A percentile compares a stretch with the other conserved stretches of the same genome.
phyloP scores from a whole-genome alignment of 164 flowering plant genomes.

The Magnolia changhungtana region DNA sequence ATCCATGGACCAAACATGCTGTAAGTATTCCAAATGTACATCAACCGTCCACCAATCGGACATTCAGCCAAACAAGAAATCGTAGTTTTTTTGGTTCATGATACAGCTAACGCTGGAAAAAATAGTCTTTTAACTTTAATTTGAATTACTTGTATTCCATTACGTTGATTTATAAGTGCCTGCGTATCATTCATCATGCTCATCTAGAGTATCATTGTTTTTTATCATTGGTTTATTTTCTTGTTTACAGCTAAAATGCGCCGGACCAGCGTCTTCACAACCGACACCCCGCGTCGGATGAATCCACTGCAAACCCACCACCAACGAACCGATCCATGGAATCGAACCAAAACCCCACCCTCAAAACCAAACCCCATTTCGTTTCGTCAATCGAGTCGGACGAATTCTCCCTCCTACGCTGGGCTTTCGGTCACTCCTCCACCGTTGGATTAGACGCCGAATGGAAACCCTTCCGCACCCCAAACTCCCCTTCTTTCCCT shows the following conservation, averaged over 20 bases:
- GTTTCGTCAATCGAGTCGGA: constrained; percentile 59
- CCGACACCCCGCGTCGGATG: not conserved
- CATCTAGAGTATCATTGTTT: too few species aligned
- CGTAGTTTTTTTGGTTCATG: too few species aligned
- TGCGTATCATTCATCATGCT: too few species aligned
- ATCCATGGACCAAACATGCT: too few species aligned
- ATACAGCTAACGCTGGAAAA: too few species aligned
- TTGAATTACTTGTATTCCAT: too few species aligned
- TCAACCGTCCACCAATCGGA: too few species aligned
- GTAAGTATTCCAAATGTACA: too few species aligned
- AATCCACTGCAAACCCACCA: not conserved
- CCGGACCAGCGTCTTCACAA: not conserved
- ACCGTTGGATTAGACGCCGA: constrained; percentile 87
- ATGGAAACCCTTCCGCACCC: constrained; percentile 67
- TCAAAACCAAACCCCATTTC: constrained; percentile 34
- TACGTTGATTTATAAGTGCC: too few species aligned
- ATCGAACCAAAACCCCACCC: not conserved
- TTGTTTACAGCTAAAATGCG: not conserved
- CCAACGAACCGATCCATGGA: constrained; percentile 5
- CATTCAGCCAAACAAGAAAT: too few species aligned
- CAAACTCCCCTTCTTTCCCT: constrained; percentile 30
- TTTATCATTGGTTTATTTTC: too few species aligned
- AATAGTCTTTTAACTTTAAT: too few species aligned
- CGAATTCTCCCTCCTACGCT: constrained; percentile 56
- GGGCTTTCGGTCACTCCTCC: constrained; percentile 50